A percentile compares a stretch with the other conserved stretches of the same genome.
phyloP scores from a whole-genome alignment of 495 filamentous ascomycete genomes.

The Cryomyces antarcticus region DNA sequence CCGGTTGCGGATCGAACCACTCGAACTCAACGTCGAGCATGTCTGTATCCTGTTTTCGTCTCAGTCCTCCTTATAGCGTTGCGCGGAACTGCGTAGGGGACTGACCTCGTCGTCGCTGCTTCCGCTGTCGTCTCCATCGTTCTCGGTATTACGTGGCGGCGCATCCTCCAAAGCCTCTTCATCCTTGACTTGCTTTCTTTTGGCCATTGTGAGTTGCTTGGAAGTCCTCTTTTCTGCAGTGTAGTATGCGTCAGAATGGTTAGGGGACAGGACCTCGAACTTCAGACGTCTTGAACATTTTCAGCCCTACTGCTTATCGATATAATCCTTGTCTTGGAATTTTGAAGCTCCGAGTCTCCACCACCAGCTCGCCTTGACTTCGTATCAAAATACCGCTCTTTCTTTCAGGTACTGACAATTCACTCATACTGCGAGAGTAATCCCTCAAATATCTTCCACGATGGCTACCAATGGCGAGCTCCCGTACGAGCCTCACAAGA shows the following conservation, averaged over 20 bases:
- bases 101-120: constrained; percentile 5
- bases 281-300: neutral
- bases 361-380: too few relatives aligned
- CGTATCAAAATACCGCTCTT: too few relatives aligned
- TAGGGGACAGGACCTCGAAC: neutral
- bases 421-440: neutral
- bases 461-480: constrained; percentile 18
- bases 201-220: constrained; percentile 9
- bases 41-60: constrained; percentile 45
- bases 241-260: neutral
- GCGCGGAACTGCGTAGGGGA: neutral
- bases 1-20: constrained; percentile 84
- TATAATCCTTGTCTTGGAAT: too few relatives aligned
- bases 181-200: constrained; percentile 9
- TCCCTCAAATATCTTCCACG: neutral
- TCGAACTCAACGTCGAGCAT: constrained; percentile 95
- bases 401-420: too few relatives aligned
- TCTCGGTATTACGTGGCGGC: neutral
- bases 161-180: constrained; percentile 7
- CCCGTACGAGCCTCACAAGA: constrained; percentile 28
- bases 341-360: neutral
- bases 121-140: constrained; percentile 7
- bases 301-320: neutral
- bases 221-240: neutral
- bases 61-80: neutral